phyloP scores from a whole-genome alignment of 1,139 yeast genomes.

The Hanseniaspora uvarum region DNA sequence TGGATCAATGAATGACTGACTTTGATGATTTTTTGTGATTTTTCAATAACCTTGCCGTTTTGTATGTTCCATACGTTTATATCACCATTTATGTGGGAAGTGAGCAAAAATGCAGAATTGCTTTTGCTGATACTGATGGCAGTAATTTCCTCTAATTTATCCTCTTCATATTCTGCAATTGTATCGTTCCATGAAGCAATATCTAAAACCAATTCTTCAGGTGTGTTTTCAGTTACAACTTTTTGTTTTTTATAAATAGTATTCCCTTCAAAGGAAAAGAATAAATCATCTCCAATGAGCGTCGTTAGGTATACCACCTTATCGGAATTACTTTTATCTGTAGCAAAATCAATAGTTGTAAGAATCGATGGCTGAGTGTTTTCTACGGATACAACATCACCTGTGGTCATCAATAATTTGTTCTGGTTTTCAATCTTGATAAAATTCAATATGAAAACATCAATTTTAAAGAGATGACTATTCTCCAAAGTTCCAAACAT shows the following conservation, averaged over 20 bases:
- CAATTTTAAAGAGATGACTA: neutral
- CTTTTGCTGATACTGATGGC: neutral
- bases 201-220: neutral
- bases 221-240: neutral
- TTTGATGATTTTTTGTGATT: neutral
- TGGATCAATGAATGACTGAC: constrained; percentile 8
- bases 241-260: neutral
- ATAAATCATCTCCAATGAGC: neutral
- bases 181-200: constrained; percentile 11
- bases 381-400: neutral
- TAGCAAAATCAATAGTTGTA: neutral
- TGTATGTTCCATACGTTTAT: constrained; percentile 11
- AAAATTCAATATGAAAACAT: neutral
- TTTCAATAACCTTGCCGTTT: neutral
- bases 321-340: neutral
- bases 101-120: neutral
- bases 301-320: neutral
- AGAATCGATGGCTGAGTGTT: neutral
- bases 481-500: neutral
- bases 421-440: neutral
- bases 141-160: constrained; percentile 14
- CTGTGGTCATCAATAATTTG: neutral
- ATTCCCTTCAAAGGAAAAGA: neutral
- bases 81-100: constrained; percentile 10
- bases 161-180: constrained; percentile 15